Evolutionary conservation across 2,329 filamentous ascomycete species (phyloP).

Genomic region (Clarireedia homoeocarpa): DNA sequence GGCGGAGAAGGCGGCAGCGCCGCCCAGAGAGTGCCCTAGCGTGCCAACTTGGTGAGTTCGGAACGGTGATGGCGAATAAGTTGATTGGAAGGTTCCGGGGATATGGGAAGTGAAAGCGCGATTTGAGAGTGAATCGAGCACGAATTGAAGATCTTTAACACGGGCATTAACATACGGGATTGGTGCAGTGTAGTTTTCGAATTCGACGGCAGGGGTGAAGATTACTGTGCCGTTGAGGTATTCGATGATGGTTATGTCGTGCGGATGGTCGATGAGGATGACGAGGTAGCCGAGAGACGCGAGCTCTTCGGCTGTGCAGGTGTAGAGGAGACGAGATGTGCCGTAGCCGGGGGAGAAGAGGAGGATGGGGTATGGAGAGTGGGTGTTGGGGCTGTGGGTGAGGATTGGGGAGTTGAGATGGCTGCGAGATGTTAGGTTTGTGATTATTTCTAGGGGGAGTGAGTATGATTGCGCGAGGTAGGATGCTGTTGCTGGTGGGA

Average conservation of each 20-base stretch:
- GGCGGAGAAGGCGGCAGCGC: constrained; percentile 29
- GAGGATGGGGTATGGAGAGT: constrained; percentile 23
- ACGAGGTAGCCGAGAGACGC: constrained; percentile 31
- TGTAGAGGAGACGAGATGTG: constrained; percentile 28
- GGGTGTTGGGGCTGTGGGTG: neutral
- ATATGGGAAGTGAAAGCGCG: neutral
- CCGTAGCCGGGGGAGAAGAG: constrained; percentile 30
- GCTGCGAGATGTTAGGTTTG: neutral
- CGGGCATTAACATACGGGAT: constrained; percentile 14
- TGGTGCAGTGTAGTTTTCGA: constrained; percentile 12
- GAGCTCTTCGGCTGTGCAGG: constrained; percentile 25
- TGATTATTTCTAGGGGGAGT: neutral
- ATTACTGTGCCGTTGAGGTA: constrained; percentile 24
- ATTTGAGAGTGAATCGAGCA: constrained; percentile 17
- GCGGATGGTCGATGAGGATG: constrained; percentile 31
- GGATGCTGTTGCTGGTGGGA: neutral
- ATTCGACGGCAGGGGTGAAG: constrained; percentile 12
- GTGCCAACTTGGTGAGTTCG: constrained; percentile 19
- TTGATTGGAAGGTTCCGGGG: neutral
- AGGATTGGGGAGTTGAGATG: neutral
- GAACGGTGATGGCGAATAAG: neutral
- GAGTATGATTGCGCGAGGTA: neutral
- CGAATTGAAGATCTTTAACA: constrained; percentile 21
- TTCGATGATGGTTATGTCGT: constrained; percentile 30
- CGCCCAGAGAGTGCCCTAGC: constrained; percentile 31